Conservation (phyloP, 2,329 filamentous ascomycete species). For the Exophiala sp. region DNA sequence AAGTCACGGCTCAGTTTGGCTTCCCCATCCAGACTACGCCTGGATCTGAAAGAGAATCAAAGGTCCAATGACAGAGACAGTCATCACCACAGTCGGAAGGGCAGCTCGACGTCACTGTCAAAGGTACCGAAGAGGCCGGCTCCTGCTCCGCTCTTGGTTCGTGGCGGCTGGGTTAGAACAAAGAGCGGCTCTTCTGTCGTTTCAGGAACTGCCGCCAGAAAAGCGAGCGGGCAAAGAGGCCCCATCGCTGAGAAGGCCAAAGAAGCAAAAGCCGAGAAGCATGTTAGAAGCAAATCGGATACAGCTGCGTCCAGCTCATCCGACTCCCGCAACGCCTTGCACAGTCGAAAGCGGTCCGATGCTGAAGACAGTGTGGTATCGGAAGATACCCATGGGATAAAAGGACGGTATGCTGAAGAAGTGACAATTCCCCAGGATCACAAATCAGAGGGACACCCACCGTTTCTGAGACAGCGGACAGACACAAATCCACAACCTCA, state of each 20-base stretch:
- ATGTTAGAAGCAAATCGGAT: constrained; percentile 12
- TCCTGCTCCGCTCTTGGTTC: constrained; percentile 12
- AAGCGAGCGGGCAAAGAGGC: constrained; percentile 4
- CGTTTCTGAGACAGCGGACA: not conserved
- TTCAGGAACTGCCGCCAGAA: constrained; percentile 14
- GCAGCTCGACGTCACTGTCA: constrained; percentile 3
- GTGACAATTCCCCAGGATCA: not conserved
- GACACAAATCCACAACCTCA: constrained; percentile 4
- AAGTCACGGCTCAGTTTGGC: constrained; percentile 20
- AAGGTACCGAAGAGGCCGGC: constrained; percentile 11
- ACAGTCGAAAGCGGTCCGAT: not conserved
- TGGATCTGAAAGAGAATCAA: constrained; percentile 4
- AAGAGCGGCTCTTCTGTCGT: constrained; percentile 26
- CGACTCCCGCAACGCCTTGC: not conserved
- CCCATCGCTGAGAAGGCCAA: not conserved
- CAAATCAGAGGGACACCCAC: not conserved
- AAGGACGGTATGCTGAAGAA: not conserved
- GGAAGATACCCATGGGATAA: not conserved
- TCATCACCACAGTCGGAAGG: constrained; percentile 9
- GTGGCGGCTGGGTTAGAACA: constrained; percentile 27
- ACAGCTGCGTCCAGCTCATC: constrained; percentile 2
- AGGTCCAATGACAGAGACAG: constrained; percentile 1
- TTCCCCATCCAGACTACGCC: not conserved
- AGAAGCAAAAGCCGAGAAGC: constrained; percentile 4
- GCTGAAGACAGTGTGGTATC: not conserved